Conservation (phyloP, 106 monocot genomes). For the Gastrodia elata region DNA sequence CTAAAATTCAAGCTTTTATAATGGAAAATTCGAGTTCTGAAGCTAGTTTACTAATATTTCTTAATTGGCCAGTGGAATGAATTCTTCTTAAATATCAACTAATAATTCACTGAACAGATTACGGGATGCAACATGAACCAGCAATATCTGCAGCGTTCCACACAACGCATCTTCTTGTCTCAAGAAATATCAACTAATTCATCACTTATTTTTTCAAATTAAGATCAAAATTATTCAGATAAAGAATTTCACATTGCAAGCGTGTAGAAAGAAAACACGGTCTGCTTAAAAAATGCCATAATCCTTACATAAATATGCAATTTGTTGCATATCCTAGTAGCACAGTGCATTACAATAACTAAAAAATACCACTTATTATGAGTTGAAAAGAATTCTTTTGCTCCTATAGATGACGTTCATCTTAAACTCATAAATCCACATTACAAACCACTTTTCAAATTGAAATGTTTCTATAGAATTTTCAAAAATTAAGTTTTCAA, state of each 20-base stretch:
- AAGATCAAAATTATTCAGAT: not conserved
- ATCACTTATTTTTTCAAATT: not conserved
- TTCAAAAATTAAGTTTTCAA: too few relatives aligned
- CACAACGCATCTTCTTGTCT: not conserved
- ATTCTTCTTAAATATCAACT: not conserved
- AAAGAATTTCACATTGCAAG: not conserved
- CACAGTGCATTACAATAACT: too few relatives aligned
- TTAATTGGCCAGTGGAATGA: not conserved
- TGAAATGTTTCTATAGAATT: too few relatives aligned
- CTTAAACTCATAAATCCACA: too few relatives aligned
- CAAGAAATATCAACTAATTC: constrained; percentile 1
- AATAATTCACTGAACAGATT: not conserved
- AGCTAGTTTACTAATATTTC: not conserved
- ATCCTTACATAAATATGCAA: too few relatives aligned
- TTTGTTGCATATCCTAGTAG: too few relatives aligned
- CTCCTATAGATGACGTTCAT: too few relatives aligned
- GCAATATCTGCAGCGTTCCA: not conserved
- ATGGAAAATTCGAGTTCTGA: constrained; percentile 10
- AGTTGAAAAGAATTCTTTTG: too few relatives aligned
- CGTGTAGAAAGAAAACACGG: too few relatives aligned
- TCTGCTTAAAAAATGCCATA: too few relatives aligned
- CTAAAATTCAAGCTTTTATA: constrained; percentile 15
- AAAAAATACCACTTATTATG: too few relatives aligned
- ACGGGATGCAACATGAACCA: constrained; percentile 3
- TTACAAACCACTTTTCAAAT: too few relatives aligned